These are phyloP conservation scores for Spinacia oleracea DNA, from an alignment of 179 eudicot genomes.

Conservation along the genomic window DNA sequence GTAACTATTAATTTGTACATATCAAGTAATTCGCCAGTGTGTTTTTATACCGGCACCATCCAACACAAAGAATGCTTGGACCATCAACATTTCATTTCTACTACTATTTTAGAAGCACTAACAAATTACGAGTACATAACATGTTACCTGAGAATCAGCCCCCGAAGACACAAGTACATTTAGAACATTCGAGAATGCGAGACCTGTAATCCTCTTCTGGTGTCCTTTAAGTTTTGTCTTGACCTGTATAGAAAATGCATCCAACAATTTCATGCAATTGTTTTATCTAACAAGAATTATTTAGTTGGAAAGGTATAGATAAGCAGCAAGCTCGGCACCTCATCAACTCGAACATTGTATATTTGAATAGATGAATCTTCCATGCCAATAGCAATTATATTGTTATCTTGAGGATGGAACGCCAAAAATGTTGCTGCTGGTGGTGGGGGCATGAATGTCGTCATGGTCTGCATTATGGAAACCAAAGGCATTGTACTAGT, in stretches of 20 bases:
- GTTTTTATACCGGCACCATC: not conserved
- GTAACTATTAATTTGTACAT: not conserved
- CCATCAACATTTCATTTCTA: not conserved
- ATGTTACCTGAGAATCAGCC: conserved; percentile 85
- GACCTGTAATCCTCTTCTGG: conserved; percentile 85
- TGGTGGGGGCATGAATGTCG: conserved; percentile 89
- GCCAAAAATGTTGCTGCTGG: conserved; percentile 90
- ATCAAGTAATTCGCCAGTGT: not conserved
- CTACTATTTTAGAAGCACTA: not conserved
- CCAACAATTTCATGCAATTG: conserved; percentile 4
- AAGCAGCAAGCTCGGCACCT: conserved; percentile 43
- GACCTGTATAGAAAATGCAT: conserved; percentile 44
- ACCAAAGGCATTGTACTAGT: not conserved
- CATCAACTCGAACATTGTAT: conserved; percentile 82
- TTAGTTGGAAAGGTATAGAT: not conserved
- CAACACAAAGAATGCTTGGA: not conserved
- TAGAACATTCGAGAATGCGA: conserved; percentile 74
- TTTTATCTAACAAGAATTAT: not conserved
- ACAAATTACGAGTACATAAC: not conserved
- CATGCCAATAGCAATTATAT: conserved; percentile 92
- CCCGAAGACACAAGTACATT: conserved; percentile 91
- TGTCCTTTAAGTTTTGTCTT: conserved; percentile 86
- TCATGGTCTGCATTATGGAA: conserved; percentile 69
- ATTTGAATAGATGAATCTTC: conserved; percentile 88
- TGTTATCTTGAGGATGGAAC: conserved; percentile 88